phyloP scores from a whole-genome alignment of 2,329 filamentous ascomycete genomes.

The Pleomassaria siparia region DNA sequence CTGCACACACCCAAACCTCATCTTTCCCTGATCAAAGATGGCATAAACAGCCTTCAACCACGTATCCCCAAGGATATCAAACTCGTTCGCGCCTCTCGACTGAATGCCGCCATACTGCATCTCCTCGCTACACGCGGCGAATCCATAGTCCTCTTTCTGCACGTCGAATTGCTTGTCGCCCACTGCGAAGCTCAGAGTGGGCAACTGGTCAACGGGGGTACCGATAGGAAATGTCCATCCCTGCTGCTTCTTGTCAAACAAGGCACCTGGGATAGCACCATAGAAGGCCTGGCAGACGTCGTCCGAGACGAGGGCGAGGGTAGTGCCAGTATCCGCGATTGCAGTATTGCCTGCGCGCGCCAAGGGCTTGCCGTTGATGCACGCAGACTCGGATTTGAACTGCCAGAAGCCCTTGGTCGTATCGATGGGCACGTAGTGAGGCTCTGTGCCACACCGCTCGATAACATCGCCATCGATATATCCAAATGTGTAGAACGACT shows the following conservation, averaged over 20 bases:
- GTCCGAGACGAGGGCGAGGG: slow-evolving; percentile 66
- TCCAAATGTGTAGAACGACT: slow-evolving; percentile 72
- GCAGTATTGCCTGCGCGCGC: slow-evolving; percentile 60
- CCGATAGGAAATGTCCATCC: slow-evolving; percentile 65
- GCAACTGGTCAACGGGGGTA: slow-evolving; percentile 56
- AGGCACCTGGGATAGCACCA: slow-evolving; percentile 61
- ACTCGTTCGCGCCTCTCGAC: slow-evolving; percentile 58
- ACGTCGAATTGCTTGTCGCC: slow-evolving; percentile 62
- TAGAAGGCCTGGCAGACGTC: slow-evolving; percentile 64
- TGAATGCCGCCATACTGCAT: slow-evolving; percentile 68
- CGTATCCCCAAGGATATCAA: slow-evolving; percentile 66
- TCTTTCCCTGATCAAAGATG: slow-evolving; percentile 64
- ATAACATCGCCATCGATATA: slow-evolving; percentile 68
- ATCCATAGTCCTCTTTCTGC: slow-evolving; percentile 64
- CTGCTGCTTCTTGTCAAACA: slow-evolving; percentile 54
- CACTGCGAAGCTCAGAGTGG: slow-evolving; percentile 63
- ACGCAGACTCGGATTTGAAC: slow-evolving; percentile 60
- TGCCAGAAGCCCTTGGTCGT: slow-evolving; percentile 69
- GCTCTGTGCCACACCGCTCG: slow-evolving; percentile 54
- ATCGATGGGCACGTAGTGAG: slow-evolving; percentile 64
- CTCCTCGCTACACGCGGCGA: slow-evolving; percentile 57
- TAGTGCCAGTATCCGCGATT: slow-evolving; percentile 73
- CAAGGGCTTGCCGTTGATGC: slow-evolving; percentile 59
- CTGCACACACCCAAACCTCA: slow-evolving; percentile 62
- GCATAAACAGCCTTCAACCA: slow-evolving; percentile 68